Evolutionary conservation across 2,329 filamentous ascomycete genomes (phyloP), one percentile per base, ranked within the genome.

Genomic region (Paracorniculantispora psalliotae): DNA sequence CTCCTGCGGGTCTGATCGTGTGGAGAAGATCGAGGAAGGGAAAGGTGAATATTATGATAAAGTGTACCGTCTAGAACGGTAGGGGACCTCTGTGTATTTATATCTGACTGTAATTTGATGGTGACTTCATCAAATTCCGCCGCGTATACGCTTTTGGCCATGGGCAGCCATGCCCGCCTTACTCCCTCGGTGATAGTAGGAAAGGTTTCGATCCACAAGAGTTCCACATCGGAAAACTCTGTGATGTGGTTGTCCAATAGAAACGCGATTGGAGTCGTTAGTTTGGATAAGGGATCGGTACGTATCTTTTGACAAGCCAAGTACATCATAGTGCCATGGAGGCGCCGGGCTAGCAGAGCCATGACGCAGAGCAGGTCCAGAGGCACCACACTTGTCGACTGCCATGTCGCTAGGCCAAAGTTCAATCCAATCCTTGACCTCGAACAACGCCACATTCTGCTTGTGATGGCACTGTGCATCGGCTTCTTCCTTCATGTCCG

Each of bases 1-100:
- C 23, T 3, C 39, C 12, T 39, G 48, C 56, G 47, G 48, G 39
- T 43, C 37, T 25, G 37, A 46, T 52, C n/a, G 52, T 43, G 60
- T 23, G 33, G 49, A 44, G 15, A 41, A 12, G 12, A 50, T 57
- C 54, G 47, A 46, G 3, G 21, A n/a, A 48, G 49, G 21, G 35
- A 39, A 44, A 9, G n/a, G 39, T 59, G 28, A 30, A 23, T 53
- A 39, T 15, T 56, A 30, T 37, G 46, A 55, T 53, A 49, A 39
- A 46, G 10, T 63, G 65, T 72, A 75, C 73, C 73, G 73, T 75
- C 71, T 69, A 64, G 71, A 74, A 75, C 73, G 73, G 73, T 75
- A 71, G 71, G 69, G 68, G 65, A 61, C 51, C 59, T 58, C 54
- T 57, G 59, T 37, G 62, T 56, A 65, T 71, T 73, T 73, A 74